Evolutionary conservation across 441 rosid genomes (phyloP), one percentile per base, ranked within the genome.

Genomic region (Syzygium syzygioides): DNA sequence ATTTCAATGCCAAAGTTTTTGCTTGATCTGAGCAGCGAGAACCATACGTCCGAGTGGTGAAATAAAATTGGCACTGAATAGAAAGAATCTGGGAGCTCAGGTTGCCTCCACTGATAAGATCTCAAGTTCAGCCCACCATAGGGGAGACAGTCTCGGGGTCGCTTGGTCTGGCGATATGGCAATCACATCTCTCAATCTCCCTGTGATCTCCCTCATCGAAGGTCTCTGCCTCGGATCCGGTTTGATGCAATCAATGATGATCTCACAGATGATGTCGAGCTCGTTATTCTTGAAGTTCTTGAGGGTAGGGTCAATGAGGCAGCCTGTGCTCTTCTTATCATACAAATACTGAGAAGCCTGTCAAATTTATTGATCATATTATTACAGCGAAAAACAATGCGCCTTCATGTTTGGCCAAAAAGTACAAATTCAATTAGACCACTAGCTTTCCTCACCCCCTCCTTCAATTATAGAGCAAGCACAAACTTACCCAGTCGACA

Each of bases 71-170:
- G 88, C 91, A 91, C 85, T 86, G 68, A 86, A 79, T 68, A 87
- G 91, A 90, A 89, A 86, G 83, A 53, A 20, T 50, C 11, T 37
- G 60, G 50, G 68, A 86, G 68, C 53, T 94, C 94, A 98, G 79
- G 96, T 92, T 60, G 98, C 95, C 94, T 97, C 99, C 86, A 93
- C 93, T 1, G 99, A 95, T 88, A 95, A 86, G 88, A 98, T 95
- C 96, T 98, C 98, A 55, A 97, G 98, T 85, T 97, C 99, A 6
- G 98, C 99, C 98, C 98, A 96, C 99, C 98, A 96, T 32, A 96
- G 94, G 14, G 99, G 99, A 80, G 99, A 97, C 71, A 96, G 96
- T 89, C 95, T 95, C 6, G 99, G 99, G 32, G 92, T 92, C 20
- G 99, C 99, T 92, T 96, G 98, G 79, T 95, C 98, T 4, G 95